Evolutionary conservation across 176 grass and related monocot species (phyloP).

Genomic region (Aegilops tauschii): DNA sequence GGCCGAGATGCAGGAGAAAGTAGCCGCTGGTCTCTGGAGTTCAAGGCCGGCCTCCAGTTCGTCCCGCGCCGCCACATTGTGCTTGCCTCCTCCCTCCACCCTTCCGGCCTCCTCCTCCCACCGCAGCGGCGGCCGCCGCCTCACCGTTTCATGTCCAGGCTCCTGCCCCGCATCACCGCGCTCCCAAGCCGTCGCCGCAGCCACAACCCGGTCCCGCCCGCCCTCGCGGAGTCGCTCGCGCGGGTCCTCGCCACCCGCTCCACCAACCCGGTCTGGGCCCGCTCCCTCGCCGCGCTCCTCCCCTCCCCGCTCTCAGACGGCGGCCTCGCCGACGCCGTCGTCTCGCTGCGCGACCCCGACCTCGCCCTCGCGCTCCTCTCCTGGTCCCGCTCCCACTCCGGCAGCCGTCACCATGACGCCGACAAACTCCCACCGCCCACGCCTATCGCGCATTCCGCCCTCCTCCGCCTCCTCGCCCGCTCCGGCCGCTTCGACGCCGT

Average conservation of each 20-base stretch:
- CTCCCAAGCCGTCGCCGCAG: neutral
- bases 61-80: neutral
- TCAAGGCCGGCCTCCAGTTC: neutral
- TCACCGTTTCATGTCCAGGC: slow-evolving; percentile 19
- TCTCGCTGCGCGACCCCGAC: slow-evolving; percentile 24
- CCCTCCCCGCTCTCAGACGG: slow-evolving; percentile 44
- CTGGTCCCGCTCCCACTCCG: slow-evolving; percentile 14
- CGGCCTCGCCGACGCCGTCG: slow-evolving; percentile 41
- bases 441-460: slow-evolving; percentile 37
- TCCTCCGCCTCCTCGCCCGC: slow-evolving; percentile 35
- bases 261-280: slow-evolving; percentile 31
- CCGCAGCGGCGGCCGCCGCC: slow-evolving; percentile 7
- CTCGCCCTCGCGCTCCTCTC: slow-evolving; percentile 37
- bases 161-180: slow-evolving; percentile 16
- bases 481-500: slow-evolving; percentile 28
- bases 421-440: neutral
- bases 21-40: neutral
- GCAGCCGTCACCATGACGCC: neutral
- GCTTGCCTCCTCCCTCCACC: neutral
- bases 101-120: neutral
- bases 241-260: slow-evolving; percentile 36
- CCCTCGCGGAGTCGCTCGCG: slow-evolving; percentile 29
- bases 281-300: slow-evolving; percentile 33
- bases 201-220: neutral
- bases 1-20: neutral